Conservation (phyloP, 495 filamentous ascomycete species). For the Ramalina peruviana region DNA sequence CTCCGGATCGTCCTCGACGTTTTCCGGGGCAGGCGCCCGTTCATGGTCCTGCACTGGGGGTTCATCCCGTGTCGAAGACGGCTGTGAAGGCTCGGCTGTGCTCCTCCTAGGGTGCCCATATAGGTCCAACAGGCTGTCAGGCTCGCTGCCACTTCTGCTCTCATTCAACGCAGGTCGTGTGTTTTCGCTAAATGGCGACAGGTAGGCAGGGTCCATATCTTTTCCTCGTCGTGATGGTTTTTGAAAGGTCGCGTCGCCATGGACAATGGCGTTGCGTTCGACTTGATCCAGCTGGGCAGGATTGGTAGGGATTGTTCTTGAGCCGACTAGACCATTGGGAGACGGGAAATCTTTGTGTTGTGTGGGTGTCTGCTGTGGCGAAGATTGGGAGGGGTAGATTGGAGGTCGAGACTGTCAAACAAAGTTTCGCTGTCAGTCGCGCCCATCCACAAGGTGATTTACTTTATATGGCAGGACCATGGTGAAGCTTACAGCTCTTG, state of each 20-base stretch:
- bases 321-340: background rate
- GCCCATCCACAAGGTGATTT: background rate
- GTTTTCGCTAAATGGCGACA: slow-evolving; percentile 10
- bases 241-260: background rate
- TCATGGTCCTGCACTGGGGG: slow-evolving; percentile 14
- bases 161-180: slow-evolving; percentile 27
- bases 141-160: slow-evolving; percentile 40
- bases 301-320: background rate
- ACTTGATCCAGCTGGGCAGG: background rate
- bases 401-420: background rate
- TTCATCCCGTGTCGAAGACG: slow-evolving; percentile 4
- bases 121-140: slow-evolving; percentile 41
- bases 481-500: slow-evolving; percentile 24
- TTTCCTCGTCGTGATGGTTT: slow-evolving; percentile 1
- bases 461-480: background rate
- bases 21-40: slow-evolving; percentile 6
- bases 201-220: slow-evolving; percentile 12
- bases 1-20: slow-evolving; percentile 29
- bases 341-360: slow-evolving; percentile 19
- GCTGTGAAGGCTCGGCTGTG: slow-evolving; percentile 11
- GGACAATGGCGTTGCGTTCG: background rate
- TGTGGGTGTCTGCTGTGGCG: background rate
- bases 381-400: background rate
- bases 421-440: background rate
- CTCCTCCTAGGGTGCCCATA: slow-evolving; percentile 26